phyloP scores from a whole-genome alignment of 1,284 basidiomycete genomes.

The Trichosporon ovoides region DNA sequence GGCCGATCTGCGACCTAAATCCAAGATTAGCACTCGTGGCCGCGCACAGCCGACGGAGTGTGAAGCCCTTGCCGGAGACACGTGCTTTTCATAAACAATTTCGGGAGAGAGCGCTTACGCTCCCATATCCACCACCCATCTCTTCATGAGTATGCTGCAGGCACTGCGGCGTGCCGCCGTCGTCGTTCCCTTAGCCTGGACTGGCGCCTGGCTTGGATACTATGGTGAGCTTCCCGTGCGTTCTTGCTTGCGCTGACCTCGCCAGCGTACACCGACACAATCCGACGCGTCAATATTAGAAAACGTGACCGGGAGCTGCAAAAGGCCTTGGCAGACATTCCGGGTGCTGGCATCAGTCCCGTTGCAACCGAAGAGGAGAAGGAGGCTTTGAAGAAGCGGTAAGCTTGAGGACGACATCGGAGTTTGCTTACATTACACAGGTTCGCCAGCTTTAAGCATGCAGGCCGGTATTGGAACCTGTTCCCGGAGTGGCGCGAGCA shows the following conservation, averaged over 20 bases:
- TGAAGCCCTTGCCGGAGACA: neutral
- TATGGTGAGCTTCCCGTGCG: constrained; percentile 30
- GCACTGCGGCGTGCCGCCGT: constrained; percentile 32
- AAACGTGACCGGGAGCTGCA: constrained; percentile 28
- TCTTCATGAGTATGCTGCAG: constrained; percentile 9
- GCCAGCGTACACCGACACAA: constrained; percentile 45
- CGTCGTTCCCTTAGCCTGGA: constrained; percentile 41
- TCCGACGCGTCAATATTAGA: constrained; percentile 39
- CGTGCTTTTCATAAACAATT: constrained; percentile 7
- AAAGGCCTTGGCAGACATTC: constrained; percentile 22
- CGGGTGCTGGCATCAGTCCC: constrained; percentile 23
- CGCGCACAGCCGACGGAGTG: neutral
- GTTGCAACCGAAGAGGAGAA: constrained; percentile 43
- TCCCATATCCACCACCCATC: neutral
- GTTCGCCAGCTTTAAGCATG: constrained; percentile 39
- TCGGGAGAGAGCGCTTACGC: neutral
- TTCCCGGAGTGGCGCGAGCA: constrained; percentile 54
- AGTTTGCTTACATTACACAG: constrained; percentile 20
- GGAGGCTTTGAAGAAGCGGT: constrained; percentile 45
- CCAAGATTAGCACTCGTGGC: no score
- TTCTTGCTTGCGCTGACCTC: neutral
- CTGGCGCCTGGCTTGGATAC: constrained; percentile 43
- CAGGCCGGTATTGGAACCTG: constrained; percentile 49
- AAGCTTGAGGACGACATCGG: constrained; percentile 7
- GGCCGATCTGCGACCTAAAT: no score